phyloP scores from a whole-genome alignment of 495 filamentous ascomycete genomes.

The Trichocladium antarcticum region DNA sequence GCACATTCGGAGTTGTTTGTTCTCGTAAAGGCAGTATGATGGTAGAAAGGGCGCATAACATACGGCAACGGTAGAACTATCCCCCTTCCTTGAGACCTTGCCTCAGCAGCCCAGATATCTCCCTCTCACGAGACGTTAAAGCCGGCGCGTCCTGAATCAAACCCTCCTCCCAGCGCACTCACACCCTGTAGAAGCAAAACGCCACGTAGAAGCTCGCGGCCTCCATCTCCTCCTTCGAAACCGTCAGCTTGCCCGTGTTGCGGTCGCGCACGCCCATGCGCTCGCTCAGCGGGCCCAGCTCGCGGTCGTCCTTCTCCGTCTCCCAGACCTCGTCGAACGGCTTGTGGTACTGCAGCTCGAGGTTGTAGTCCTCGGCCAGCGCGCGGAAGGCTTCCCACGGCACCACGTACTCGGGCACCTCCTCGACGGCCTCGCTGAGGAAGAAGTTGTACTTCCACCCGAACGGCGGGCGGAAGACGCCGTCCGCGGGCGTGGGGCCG shows the following conservation, averaged over 20 bases:
- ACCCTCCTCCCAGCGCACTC: constrained; percentile 7
- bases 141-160: too few relatives aligned
- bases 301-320: constrained; percentile 69
- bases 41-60: too few relatives aligned
- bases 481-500: constrained; percentile 63
- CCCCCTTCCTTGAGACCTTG: too few relatives aligned
- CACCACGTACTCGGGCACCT: constrained; percentile 94
- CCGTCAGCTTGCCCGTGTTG: constrained; percentile 51
- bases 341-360: constrained; percentile 87
- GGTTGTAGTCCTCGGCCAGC: constrained; percentile 89
- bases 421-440: constrained; percentile 88
- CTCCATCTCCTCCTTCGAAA: constrained; percentile 75
- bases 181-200: constrained; percentile 92
- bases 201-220: constrained; percentile 83
- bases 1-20: too few relatives aligned
- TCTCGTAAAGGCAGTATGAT: too few relatives aligned
- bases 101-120: too few relatives aligned
- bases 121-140: too few relatives aligned
- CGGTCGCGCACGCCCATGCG: constrained; percentile 83
- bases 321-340: constrained; percentile 83
- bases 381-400: constrained; percentile 96
- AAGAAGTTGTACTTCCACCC: constrained; percentile 98
- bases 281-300: constrained; percentile 74
- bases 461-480: constrained; percentile 83
- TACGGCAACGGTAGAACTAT: too few relatives aligned